Base-by-base conservation (phyloP, 345 rosid genomes). In the Mallotus nudiflorus region DNA sequence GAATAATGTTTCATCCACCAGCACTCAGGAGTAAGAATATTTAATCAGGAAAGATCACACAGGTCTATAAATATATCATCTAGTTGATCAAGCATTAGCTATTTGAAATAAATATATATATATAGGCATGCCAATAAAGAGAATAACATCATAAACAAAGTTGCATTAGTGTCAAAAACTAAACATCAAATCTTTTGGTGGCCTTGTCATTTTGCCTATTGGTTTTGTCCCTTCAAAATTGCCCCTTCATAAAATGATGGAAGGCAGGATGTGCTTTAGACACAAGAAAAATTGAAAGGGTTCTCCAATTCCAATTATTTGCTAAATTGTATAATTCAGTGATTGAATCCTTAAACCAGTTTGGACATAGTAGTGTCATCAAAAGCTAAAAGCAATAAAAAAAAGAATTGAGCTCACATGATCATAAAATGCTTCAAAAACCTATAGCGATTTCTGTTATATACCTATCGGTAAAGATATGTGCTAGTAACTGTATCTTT, bases 241-340 rank as follows among this genome's bases (percentile, higher is more conserved):
- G 74, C 55, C 70, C 59, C 62, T 66, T 66, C 73, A 71, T 42
- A 56, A 68, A 64, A 59, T 33, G 35, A 69, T 15, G 53, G 2
- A 24, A 62, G 37, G 22, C 14, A 27, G 67, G 64, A 58, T 9
- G 55, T n/a, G 46, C 65, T 58, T 35, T 28, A 14, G 40, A 66
- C 45, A 25, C 49, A 49, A 42, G 46, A 19, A 25, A 15, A 29
- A 19, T 28, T 5, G 31, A 7, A 31, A 72, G 35, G 20, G 52
- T 20, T 44, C 63, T 28, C 5, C n/a, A n/a, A n/a, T 20, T 28
- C 5, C 22, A 11, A 29, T 10, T 44, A 54, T 12, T n/a, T n/a
- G 9, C 68, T 53, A 11, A 49, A 66, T 22, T 46, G 69, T 64
- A 24, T 57, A 22, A 40, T 54, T 65, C 20, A 55, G 64, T 25